These are phyloP conservation scores for Ceratocystis variospora DNA, from an alignment of 2,329 filamentous ascomycete genomes.

Conservation along the genomic window DNA sequence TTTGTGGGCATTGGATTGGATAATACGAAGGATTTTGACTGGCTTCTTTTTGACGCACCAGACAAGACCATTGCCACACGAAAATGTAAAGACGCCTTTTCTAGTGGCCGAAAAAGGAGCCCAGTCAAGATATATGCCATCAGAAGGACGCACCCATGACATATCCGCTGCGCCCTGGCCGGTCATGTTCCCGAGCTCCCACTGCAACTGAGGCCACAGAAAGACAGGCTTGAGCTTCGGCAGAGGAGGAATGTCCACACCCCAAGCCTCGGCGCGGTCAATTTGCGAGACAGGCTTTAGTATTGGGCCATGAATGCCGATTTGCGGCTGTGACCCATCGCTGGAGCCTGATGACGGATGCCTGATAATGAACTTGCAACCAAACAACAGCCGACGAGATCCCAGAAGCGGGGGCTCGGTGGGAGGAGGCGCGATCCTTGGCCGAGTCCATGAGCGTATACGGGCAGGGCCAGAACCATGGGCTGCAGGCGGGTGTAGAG, in stretches of 20 bases:
- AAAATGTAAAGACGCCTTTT: background rate
- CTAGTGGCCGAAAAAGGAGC: background rate
- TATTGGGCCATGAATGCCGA: background rate
- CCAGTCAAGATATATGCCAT: background rate
- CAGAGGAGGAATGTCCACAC: background rate
- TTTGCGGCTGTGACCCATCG: background rate
- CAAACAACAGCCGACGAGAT: background rate
- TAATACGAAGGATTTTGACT: background rate
- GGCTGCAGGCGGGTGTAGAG: background rate
- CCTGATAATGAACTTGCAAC: constrained; percentile 5
- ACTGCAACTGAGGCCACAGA: background rate
- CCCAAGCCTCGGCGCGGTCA: background rate
- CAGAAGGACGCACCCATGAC: background rate
- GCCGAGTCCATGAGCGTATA: background rate
- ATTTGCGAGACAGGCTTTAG: constrained; percentile 1
- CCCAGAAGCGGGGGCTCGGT: background rate
- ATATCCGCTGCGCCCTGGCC: background rate
- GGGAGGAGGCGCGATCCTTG: background rate
- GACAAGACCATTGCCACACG: background rate
- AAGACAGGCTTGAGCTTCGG: background rate
- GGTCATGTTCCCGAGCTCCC: background rate
- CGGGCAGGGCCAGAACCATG: background rate
- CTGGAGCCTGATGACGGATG: background rate
- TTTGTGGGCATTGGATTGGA: background rate
- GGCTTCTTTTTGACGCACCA: constrained; percentile 3